These are phyloP conservation scores for Anisodus acutangulus DNA, from an alignment of 257 asterid species.

Conservation along the genomic window DNA sequence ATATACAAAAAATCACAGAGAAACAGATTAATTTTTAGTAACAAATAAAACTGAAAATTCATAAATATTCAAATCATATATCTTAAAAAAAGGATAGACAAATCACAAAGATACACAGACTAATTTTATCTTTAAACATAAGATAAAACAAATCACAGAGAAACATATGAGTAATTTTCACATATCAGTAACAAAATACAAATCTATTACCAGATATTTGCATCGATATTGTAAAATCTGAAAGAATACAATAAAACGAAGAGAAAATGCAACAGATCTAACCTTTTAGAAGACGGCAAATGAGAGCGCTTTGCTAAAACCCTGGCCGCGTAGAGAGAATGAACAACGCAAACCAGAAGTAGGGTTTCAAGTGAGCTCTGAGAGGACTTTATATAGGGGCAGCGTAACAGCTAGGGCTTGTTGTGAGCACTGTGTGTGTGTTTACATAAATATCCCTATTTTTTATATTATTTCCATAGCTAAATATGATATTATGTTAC, in stretches of 20 bases:
- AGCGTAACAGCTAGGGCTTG: neutral
- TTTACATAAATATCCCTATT: neutral
- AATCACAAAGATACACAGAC: too few relatives aligned
- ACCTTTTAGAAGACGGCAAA: neutral
- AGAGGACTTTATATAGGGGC: neutral
- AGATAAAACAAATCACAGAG: too few relatives aligned
- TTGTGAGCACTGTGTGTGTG: neutral
- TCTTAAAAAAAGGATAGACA: too few relatives aligned
- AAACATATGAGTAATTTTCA: too few relatives aligned
- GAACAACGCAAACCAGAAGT: constrained; percentile 19
- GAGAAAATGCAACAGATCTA: neutral
- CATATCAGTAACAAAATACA: neutral
- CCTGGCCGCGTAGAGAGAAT: neutral
- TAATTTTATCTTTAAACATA: too few relatives aligned
- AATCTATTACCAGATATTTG: neutral
- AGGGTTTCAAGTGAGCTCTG: neutral
- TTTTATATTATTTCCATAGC: neutral
- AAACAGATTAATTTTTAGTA: too few relatives aligned
- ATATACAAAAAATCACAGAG: too few relatives aligned
- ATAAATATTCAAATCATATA: too few relatives aligned
- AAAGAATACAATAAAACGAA: neutral
- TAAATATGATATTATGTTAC: too few relatives aligned
- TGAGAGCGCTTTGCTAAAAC: neutral
- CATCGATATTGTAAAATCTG: neutral
- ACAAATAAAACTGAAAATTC: too few relatives aligned